A percentile compares a stretch with the other conserved stretches of the same genome.
phyloP scores from a whole-genome alignment of 495 filamentous ascomycete species.

The Ramalina intermedia region DNA sequence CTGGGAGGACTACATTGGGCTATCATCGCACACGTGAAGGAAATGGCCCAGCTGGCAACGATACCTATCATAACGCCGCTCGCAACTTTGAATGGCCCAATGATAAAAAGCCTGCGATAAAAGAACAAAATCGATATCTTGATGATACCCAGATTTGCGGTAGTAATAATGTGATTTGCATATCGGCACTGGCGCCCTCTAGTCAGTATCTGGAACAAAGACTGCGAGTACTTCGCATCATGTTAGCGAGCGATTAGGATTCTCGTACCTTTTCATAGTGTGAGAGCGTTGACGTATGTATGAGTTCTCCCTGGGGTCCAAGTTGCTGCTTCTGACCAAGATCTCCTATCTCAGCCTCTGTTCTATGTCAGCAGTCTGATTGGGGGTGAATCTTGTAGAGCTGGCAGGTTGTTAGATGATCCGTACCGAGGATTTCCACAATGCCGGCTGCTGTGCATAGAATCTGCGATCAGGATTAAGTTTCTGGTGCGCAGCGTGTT shows the following conservation, averaged over 20 bases:
- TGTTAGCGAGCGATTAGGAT: not conserved
- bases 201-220: not conserved
- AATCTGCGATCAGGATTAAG: not conserved
- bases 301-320: constrained; percentile 10
- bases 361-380: not conserved
- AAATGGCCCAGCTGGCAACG: constrained; percentile 18
- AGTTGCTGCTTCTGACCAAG: constrained; percentile 17
- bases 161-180: constrained; percentile 20
- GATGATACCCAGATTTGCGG: constrained; percentile 20
- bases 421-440: not conserved
- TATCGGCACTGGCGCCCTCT: constrained; percentile 8
- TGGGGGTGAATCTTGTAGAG: not conserved
- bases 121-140: constrained; percentile 28
- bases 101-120: constrained; percentile 22
- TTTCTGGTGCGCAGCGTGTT: not conserved
- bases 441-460: constrained; percentile 1
- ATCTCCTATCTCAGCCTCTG: constrained; percentile 12
- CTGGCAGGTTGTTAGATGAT: not conserved
- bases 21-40: constrained; percentile 21
- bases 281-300: constrained; percentile 17
- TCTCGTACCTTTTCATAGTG: constrained; percentile 16
- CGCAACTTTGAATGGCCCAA: constrained; percentile 7
- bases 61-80: constrained; percentile 16
- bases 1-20: constrained; percentile 22
- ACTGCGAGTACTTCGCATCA: too few relatives aligned